phyloP scores from a whole-genome alignment of 2,329 filamentous ascomycete species.

The Aspergillus chevalieri region DNA sequence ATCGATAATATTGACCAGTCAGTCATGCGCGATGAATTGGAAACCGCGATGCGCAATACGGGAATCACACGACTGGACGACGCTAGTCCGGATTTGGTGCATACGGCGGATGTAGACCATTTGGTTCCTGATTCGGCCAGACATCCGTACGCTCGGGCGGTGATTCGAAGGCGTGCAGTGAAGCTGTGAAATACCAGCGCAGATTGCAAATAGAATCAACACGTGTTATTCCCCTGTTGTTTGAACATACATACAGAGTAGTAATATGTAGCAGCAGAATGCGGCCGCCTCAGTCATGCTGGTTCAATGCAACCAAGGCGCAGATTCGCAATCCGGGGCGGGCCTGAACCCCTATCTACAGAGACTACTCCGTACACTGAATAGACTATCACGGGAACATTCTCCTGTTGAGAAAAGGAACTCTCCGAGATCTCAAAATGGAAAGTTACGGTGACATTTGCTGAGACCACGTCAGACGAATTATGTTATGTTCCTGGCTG shows the following conservation, averaged over 20 bases:
- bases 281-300: no score
- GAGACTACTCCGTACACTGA: no score
- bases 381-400: background rate
- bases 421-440: background rate
- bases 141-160: conserved; percentile 39
- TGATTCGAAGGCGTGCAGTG: conserved; percentile 10
- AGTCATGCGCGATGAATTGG: conserved; percentile 44
- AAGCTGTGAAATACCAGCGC: conserved; percentile 2
- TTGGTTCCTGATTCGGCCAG: conserved; percentile 37
- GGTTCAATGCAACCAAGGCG: background rate
- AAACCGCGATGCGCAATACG: conserved; percentile 44
- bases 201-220: conserved; percentile 20
- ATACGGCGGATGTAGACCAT: conserved; percentile 47
- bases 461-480: no score
- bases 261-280: background rate
- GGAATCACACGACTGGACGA: conserved; percentile 42
- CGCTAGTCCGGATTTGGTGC: conserved; percentile 39
- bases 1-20: conserved; percentile 1
- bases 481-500: background rate
- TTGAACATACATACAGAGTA: background rate
- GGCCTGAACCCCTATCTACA: no score
- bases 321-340: background rate
- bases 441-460: background rate
- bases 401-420: background rate
- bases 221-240: background rate